phyloP scores from a whole-genome alignment of 2,329 filamentous ascomycete species.

The Clarireedia homoeocarpa region DNA sequence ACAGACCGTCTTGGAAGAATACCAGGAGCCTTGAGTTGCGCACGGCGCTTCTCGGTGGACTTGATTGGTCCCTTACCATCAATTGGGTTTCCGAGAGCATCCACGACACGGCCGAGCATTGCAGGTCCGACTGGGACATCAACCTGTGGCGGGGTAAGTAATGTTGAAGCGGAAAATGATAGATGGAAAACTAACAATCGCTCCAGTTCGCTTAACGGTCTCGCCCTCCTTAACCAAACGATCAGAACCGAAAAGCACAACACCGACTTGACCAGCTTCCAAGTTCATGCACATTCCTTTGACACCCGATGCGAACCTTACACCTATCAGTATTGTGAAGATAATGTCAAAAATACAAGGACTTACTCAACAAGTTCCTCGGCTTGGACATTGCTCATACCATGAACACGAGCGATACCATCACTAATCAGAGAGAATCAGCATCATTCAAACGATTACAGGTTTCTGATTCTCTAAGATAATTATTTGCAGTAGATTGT shows the following conservation, averaged over 20 bases:
- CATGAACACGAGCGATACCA: constrained; percentile 99
- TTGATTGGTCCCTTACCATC: constrained; percentile 98
- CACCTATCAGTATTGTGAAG: constrained; percentile 14
- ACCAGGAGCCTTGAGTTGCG: constrained; percentile 97
- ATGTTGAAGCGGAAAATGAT: neutral
- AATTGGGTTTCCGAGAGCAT: constrained; percentile 98
- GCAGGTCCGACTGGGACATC: constrained; percentile 90
- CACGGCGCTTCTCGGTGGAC: constrained; percentile 85
- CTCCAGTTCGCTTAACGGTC: constrained; percentile 98
- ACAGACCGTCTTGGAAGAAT: constrained; percentile 96
- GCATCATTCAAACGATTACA: constrained; percentile 4
- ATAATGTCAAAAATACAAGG: constrained; percentile 11
- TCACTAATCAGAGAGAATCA: constrained; percentile 57
- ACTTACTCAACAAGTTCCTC: constrained; percentile 99
- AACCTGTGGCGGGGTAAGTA: constrained; percentile 52
- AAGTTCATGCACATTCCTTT: constrained; percentile 99
- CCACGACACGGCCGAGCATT: constrained; percentile 95
- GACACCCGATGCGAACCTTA: constrained; percentile 95
- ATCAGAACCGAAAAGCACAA: constrained; percentile 99
- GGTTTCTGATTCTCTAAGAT: too few species aligned
- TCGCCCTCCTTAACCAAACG: constrained; percentile 99
- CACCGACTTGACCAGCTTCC: constrained; percentile 99
- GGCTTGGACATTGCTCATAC: constrained; percentile 99
- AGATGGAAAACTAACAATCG: constrained; percentile 70
- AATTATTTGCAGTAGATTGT: neutral